Evolutionary conservation across 495 filamentous ascomycete species (phyloP), one percentile per base, ranked within the genome.

Genomic region (Monascus purpureus): DNA sequence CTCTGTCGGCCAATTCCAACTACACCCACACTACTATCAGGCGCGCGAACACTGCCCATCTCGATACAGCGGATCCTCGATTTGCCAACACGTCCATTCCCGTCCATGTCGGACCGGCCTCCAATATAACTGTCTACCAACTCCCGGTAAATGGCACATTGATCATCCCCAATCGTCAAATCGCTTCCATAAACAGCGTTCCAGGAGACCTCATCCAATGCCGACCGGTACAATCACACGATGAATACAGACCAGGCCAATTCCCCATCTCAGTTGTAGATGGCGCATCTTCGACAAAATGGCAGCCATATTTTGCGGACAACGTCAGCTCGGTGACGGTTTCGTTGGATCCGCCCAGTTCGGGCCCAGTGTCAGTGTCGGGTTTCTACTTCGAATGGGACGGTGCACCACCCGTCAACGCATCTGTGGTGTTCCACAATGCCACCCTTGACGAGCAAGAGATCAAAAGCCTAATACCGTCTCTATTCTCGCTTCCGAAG

Each of bases 201-300:
- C 31, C 52, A 0, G 66, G 63, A 6, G 83, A 87, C 42, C 62
- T 82, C 14, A 59, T 72, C 0, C 81, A 87, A 57, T 86, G 80
- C 53, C 59, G 60, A 12, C 61, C 72, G 1, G 67, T 69, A 8
- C 40, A 42, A 17, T 74, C 73, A 1, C 33, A 45, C 1, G 42
- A 65, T 29, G 41, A 40, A 0, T 78, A 70, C 48, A 54, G 65
- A 16, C 62, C 72, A 0, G 81, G 81, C 15, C 81, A 87, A 49
- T 80, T 82, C 59, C 80, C 81, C 1, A 58, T 79, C 19, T 63
- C 69, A 0, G 77, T 73, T 0, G 69, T 80, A 16, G 81, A 87
- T 40, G 81, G 81, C 28, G 72, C 75, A 1, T 61, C 69, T 0
- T 67, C 70, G 17, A 87, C 81, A 0, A 68, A 69, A 31, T 87